Conservation (phyloP, 305 asterid species). For the Fraxinus sp. region DNA sequence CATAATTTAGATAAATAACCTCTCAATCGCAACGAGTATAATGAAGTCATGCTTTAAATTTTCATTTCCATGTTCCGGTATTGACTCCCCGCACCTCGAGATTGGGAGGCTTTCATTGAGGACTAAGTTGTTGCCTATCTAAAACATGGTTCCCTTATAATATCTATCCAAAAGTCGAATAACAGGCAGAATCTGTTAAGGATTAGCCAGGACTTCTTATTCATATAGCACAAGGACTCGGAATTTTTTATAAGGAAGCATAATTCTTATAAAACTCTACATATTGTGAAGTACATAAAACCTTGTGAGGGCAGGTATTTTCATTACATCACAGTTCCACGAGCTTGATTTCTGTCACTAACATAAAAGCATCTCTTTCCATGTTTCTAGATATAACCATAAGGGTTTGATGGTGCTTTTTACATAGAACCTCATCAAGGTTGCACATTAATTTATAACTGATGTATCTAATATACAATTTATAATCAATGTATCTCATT, state of each 20-base stretch:
- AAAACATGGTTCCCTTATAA: not conserved
- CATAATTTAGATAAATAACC: not conserved
- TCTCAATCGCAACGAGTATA: not conserved
- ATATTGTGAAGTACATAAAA: not conserved
- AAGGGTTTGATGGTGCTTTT: not conserved
- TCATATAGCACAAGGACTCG: not conserved
- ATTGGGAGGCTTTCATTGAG: not conserved
- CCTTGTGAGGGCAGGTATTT: not conserved
- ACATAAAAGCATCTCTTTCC: not conserved
- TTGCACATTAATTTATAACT: not conserved
- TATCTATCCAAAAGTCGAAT: not conserved
- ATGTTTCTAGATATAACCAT: not conserved
- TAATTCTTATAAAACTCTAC: not conserved
- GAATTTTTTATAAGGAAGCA: not conserved
- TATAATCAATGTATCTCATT: not conserved
- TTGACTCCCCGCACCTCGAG: not conserved
- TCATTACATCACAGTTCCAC: not conserved
- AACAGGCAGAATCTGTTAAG: not conserved
- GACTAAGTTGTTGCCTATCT: not conserved
- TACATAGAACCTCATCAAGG: not conserved
- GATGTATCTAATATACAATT: not conserved
- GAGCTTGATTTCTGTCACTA: not conserved
- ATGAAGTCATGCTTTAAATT: not conserved
- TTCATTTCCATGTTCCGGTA: not conserved
- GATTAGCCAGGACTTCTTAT: not conserved